Evolutionary conservation across 345 rosid species (phyloP).

Genomic region (Populus ilicifolia): DNA sequence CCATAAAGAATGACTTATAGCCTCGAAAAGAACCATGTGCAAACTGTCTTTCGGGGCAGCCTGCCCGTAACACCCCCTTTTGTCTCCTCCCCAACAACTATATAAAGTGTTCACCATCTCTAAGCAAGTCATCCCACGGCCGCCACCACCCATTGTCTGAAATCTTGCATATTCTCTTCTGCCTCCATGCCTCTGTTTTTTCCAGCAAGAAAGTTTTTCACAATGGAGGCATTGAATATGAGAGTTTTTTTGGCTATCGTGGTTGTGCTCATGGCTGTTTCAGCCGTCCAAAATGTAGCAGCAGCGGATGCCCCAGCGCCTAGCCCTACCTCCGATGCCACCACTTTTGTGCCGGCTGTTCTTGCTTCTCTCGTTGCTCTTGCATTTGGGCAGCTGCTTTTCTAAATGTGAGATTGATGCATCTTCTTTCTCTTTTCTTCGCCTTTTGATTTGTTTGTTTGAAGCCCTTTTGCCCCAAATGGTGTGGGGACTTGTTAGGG

Average conservation of each 20-base stretch:
- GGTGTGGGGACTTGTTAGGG: neutral
- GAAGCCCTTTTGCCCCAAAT: conserved; percentile 3
- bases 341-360: conserved; percentile 13
- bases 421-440: neutral
- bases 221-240: conserved; percentile 32
- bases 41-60: conserved; percentile 10
- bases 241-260: conserved; percentile 18
- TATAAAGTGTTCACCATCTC: neutral
- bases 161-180: neutral
- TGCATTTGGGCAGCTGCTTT: conserved; percentile 19
- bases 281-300: conserved; percentile 14
- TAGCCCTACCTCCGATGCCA: conserved; percentile 24
- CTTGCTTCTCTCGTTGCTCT: conserved; percentile 31
- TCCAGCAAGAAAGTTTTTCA: neutral
- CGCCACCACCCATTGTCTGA: neutral
- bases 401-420: neutral
- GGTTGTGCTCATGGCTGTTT: conserved; percentile 16
- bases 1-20: too few species aligned
- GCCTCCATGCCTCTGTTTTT: neutral
- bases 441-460: neutral
- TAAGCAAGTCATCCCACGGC: neutral
- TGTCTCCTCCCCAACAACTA: neutral
- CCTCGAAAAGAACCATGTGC: neutral
- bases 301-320: conserved; percentile 31
- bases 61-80: conserved; percentile 5